A percentile compares a stretch with the other conserved stretches of the same genome.
Evolutionary conservation across 225 moss, liverwort and hornwort species (phyloP).

Genomic region (Thuidium tamariscinum): DNA sequence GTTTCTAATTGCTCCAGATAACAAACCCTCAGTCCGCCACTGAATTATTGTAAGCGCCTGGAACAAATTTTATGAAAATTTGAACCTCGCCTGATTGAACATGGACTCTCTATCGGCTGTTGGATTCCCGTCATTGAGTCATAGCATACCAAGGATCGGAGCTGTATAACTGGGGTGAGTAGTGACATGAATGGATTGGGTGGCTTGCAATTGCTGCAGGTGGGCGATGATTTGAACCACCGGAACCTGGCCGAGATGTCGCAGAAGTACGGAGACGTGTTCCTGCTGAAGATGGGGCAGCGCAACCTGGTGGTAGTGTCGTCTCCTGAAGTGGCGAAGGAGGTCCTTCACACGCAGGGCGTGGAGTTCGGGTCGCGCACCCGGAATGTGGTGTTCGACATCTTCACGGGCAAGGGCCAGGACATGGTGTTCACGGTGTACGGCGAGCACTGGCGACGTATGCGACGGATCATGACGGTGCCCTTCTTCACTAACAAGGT

Average conservation of each 20-base stretch:
- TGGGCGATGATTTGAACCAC: conserved; percentile 50
- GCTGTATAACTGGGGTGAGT: too few species aligned
- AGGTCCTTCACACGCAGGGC: conserved; percentile 51
- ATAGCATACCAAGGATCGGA: not conserved
- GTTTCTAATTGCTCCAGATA: not conserved
- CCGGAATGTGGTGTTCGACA: conserved; percentile 48
- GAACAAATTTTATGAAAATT: not conserved
- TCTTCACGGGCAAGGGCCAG: conserved; percentile 45
- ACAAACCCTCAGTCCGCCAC: not conserved
- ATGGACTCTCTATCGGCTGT: not conserved
- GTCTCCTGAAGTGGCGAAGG: conserved; percentile 45
- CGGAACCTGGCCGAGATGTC: conserved; percentile 30
- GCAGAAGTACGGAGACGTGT: conserved; percentile 43
- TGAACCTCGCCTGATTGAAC: not conserved
- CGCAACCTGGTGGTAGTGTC: conserved; percentile 49
- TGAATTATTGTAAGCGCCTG: not conserved
- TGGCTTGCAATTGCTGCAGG: not conserved
- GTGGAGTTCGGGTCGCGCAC: conserved; percentile 47
- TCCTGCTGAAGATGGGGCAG: conserved; percentile 41
- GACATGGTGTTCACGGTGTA: conserved; percentile 60
- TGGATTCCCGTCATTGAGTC: not conserved
- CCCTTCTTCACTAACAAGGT: conserved; percentile 58
- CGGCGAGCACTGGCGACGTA: conserved; percentile 56
- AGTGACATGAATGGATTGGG: not conserved
- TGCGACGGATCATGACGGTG: conserved; percentile 57